These are phyloP conservation scores for Xylaria arbuscula DNA, from an alignment of 2,329 filamentous ascomycete species.

Conservation along the genomic window DNA sequence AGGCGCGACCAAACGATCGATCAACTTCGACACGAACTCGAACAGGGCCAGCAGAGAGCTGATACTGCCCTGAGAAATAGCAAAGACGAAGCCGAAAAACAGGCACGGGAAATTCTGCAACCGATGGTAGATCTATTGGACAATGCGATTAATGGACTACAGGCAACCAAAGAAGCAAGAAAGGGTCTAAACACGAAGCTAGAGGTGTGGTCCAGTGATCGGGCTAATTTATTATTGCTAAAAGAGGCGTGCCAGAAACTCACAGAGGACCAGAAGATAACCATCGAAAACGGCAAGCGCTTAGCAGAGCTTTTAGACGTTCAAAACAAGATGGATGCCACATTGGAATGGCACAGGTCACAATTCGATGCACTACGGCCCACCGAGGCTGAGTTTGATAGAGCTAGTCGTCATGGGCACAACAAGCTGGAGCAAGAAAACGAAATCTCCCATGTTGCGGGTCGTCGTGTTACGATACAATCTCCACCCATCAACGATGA, in stretches of 20 bases:
- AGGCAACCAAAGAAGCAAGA: slow-evolving; percentile 33
- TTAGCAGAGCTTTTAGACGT: slow-evolving; percentile 40
- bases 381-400: slow-evolving; percentile 10
- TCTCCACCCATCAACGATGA: slow-evolving; percentile 40
- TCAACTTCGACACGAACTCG: slow-evolving; percentile 46
- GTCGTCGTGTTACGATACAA: slow-evolving; percentile 45
- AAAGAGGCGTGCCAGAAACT: slow-evolving; percentile 38
- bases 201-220: slow-evolving; percentile 41
- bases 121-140: slow-evolving; percentile 25
- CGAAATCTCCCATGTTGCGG: slow-evolving; percentile 26
- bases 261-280: slow-evolving; percentile 35
- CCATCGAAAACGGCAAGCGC: slow-evolving; percentile 36
- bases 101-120: slow-evolving; percentile 34
- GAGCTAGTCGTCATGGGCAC: background rate
- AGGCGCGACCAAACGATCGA: no score
- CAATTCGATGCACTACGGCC: slow-evolving; percentile 31
- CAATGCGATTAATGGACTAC: slow-evolving; percentile 32
- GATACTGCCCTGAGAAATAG: slow-evolving; percentile 31
- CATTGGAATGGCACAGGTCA: slow-evolving; percentile 36
- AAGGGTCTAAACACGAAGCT: slow-evolving; percentile 36
- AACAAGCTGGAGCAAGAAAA: slow-evolving; percentile 3
- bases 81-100: slow-evolving; percentile 33
- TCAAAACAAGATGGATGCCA: slow-evolving; percentile 40
- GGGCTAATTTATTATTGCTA: slow-evolving; percentile 38
- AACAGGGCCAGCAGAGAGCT: slow-evolving; percentile 40